Percentiles rank a stretch among this genome's conserved stretches.
Conservation (phyloP, 2,329 filamentous ascomycete species). For the Claviceps africana region DNA sequence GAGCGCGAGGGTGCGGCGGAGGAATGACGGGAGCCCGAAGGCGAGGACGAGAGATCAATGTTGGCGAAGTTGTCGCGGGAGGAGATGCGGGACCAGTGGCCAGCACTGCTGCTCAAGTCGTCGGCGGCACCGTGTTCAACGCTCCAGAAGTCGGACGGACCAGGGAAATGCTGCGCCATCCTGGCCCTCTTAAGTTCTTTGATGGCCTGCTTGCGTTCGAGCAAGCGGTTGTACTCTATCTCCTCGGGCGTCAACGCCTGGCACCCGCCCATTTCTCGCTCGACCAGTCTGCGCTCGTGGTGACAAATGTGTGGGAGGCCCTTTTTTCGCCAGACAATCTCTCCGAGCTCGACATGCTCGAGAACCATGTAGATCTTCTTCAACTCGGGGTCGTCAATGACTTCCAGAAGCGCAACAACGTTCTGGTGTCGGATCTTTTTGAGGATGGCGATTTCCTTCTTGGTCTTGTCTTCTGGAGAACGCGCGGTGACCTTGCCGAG, state of each 20-base stretch:
- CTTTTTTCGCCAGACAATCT: slow-evolving; percentile 87
- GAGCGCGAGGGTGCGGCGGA: slow-evolving; percentile 34
- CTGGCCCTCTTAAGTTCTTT: slow-evolving; percentile 45
- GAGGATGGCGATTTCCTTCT: slow-evolving; percentile 91
- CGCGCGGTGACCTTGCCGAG: slow-evolving; percentile 65
- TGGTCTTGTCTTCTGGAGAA: slow-evolving; percentile 64
- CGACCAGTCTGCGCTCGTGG: slow-evolving; percentile 68
- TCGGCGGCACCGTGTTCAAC: slow-evolving; percentile 59
- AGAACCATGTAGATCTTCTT: slow-evolving; percentile 98
- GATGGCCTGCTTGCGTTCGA: slow-evolving; percentile 43
- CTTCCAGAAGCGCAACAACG: slow-evolving; percentile 85
- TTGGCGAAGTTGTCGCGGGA: slow-evolving; percentile 26
- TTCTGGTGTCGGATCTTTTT: slow-evolving; percentile 98
- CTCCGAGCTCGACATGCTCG: slow-evolving; percentile 86
- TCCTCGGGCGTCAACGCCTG: slow-evolving; percentile 45
- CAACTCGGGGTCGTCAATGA: slow-evolving; percentile 90
- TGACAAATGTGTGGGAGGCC: slow-evolving; percentile 70
- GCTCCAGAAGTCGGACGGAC: slow-evolving; percentile 61
- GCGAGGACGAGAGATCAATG: slow-evolving; percentile 22
- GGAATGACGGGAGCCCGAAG: slow-evolving; percentile 25
- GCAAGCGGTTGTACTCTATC: slow-evolving; percentile 43
- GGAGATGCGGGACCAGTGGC: slow-evolving; percentile 27
- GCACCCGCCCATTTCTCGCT: slow-evolving; percentile 53
- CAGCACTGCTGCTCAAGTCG: slow-evolving; percentile 30
- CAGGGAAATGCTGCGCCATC: slow-evolving; percentile 34